Base-by-base conservation (phyloP, 2,329 filamentous ascomycete genomes). In the Fusarium ramigenum region DNA sequence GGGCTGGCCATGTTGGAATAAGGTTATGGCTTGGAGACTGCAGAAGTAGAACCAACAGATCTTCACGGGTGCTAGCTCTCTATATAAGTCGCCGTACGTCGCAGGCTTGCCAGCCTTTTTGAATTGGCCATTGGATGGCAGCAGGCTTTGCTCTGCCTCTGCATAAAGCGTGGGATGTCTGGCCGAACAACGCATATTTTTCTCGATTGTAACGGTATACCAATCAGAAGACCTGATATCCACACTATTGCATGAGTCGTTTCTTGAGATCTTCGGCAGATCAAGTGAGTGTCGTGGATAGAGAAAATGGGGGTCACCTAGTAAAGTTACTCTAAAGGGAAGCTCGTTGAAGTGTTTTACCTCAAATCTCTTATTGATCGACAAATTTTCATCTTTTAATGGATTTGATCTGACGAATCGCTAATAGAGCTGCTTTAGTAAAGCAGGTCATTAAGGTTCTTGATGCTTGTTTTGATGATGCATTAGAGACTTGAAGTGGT, bases 1-100 rank as follows among this genome's bases (percentile, higher is more conserved):
- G 60, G 64, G 42, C 46, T 73, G 44, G 64, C 70, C 69, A 81
- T 78, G 23, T 49, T 74, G 63, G 30, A 60, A 39, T 40, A 49
- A 60, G 32, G 32, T n/a, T 54, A 25, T 59, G 43, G 43, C 21
- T 66, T 46, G 14, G 4, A 37, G 39, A 39, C 32, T 10, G 34
- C 11, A 10, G 14, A 32, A 3, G 23, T 6, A 23, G n/a, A 23
- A 15, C 8, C 16, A 50, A 37, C 44, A 34, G 4, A 16, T 34
- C 4, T 12, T 5, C 3, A 37, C 1, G 15, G 42, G 23, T 32
- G 16, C 15, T 18, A 25, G 9, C 12, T 30, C 1, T n/a, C 14
- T 71, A 63, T 71, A 67, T 69, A 69, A 53, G 14, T 5, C 11
- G 11, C 9, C 9, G 11, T 15, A 40, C 11, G 18, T 5, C 7